Conservation (phyloP, 805 yeast genomes). For the Jamesozyma spencerorum region DNA sequence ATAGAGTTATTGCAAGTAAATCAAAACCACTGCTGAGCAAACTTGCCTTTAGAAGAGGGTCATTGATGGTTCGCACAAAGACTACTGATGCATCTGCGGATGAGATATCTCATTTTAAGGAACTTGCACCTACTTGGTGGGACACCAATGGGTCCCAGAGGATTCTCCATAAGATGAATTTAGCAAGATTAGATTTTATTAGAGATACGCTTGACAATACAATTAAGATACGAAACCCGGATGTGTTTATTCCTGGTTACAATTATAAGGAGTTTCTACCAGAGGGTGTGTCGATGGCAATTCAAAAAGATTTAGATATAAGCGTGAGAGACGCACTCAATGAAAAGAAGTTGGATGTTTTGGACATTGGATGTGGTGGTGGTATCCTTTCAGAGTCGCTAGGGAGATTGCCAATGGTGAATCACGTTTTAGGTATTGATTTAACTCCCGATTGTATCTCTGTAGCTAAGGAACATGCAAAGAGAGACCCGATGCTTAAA, state of each 20-base stretch:
- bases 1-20: too few species aligned
- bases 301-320: conserved; percentile 45
- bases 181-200: conserved; percentile 80
- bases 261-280: conserved; percentile 57
- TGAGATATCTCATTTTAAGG: conserved; percentile 75
- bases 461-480: conserved; percentile 66
- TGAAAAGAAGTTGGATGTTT: conserved; percentile 37
- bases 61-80: background rate
- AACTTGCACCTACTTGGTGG: conserved; percentile 97
- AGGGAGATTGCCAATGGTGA: conserved; percentile 61
- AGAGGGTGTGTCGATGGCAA: conserved; percentile 36
- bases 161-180: conserved; percentile 88
- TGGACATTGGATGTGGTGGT: conserved; percentile 99
- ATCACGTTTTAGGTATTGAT: conserved; percentile 72
- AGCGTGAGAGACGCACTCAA: conserved; percentile 27
- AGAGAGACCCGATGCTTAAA: conserved; percentile 53
- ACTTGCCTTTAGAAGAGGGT: too few species aligned
- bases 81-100: conserved; percentile 30
- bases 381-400: conserved; percentile 83
- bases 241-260: conserved; percentile 71
- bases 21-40: too few species aligned
- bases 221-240: conserved; percentile 24
- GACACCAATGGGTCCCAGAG: conserved; percentile 88
- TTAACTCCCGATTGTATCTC: conserved; percentile 71
- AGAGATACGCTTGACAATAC: conserved; percentile 42